Base-by-base conservation (phyloP, 1,139 yeast species). In the Sugiyamaella novakii region DNA sequence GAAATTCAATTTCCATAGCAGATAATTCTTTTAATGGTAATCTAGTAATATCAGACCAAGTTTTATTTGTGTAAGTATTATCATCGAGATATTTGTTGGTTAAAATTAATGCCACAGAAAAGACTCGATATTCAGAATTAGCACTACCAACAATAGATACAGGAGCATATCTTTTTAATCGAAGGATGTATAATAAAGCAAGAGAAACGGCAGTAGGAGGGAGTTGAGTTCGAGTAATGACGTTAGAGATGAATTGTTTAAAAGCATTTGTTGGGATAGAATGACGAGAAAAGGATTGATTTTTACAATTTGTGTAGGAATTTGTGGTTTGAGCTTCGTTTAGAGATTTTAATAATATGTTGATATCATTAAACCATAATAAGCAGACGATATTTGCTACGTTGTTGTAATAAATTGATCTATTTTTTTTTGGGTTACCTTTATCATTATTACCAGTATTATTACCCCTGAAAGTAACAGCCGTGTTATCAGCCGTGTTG, bases 1-100 rank as follows among this genome's bases (percentile, higher is more conserved):
- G 59, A 46, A 70, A 69, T 58, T 69, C 73, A 27, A 63, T 78
- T 70, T 91, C 98, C 68, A 80, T 75, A 29, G 71, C 68, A 63
- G 86, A 85, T 52, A 91, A 75, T 37, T 76, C 71, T 3, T 63
- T 59, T 49, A 85, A 72, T 10, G 78, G 71, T 57, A 91, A 75
- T 34, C 89, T 88, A 10, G 96, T 85, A 36, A 96, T 95, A 45
- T 87, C 92, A 21, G 92, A 79, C 98, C 97, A 91, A 1, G 96
- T 86, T 63, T 81, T 79, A 71, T 89, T 89, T 54, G 95, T 87
- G 64, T 88, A 91, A 30, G 96, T 89, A 66, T 88, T 87, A 71
- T 91, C 98, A 68, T 91, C 97, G 60, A 87, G 85, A 65, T 87
- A 87, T 69, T 91, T 91, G 73, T 89, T 91, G 35, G 96, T 95